These are phyloP conservation scores for Kurtzmaniella quercitrusa DNA, from an alignment of 1,139 yeast species.

Conservation along the genomic window DNA sequence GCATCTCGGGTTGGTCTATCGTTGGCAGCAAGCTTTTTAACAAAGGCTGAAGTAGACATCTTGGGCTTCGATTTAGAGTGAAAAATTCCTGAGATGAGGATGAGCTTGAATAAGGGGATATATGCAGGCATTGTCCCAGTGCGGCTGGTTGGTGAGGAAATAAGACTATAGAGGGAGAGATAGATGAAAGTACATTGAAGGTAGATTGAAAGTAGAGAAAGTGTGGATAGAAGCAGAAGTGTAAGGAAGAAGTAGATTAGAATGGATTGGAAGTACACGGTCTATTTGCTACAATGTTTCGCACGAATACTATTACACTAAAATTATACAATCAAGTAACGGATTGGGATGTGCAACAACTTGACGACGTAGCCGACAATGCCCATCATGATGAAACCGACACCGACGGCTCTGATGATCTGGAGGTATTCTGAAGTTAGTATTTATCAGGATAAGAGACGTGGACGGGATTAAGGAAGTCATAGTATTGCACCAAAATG, in stretches of 20 bases:
- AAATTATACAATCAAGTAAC: constrained; percentile 84
- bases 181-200: too few relatives aligned
- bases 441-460: background rate
- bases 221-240: background rate
- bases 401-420: constrained; percentile 92
- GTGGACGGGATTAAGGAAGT: background rate
- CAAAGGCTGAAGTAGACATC: constrained; percentile 45
- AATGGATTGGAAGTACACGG: background rate
- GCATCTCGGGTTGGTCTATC: constrained; percentile 70
- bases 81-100: constrained; percentile 1
- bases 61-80: background rate
- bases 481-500: background rate
- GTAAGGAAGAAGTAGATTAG: background rate
- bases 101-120: background rate
- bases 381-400: constrained; percentile 97
- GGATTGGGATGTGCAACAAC: constrained; percentile 92
- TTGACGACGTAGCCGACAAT: constrained; percentile 95
- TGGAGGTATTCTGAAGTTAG: constrained; percentile 62
- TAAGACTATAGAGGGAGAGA: too few relatives aligned
- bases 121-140: background rate
- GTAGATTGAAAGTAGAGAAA: background rate
- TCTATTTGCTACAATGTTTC: background rate
- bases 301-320: background rate
- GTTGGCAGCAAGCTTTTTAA: constrained; percentile 81
- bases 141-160: background rate